phyloP scores from a whole-genome alignment of 176 grass and related monocot species.

The Olyra latifolia region DNA sequence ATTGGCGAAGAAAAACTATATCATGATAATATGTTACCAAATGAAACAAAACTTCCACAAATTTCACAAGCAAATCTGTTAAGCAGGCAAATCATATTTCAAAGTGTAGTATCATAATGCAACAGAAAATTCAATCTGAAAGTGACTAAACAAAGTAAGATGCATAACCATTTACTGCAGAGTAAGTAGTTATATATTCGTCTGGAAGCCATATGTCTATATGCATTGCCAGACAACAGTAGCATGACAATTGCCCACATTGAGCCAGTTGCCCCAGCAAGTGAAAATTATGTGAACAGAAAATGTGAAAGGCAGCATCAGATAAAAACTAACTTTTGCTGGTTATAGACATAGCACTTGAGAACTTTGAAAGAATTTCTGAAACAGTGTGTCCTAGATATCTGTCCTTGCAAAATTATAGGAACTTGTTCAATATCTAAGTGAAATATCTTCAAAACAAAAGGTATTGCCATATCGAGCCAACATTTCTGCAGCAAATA shows the following conservation, averaged over 20 bases:
- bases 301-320: not conserved
- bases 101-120: not conserved
- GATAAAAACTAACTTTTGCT: not conserved
- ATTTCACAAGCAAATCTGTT: not conserved
- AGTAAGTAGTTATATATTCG: constrained; percentile 3
- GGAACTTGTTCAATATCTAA: not conserved
- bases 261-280: not conserved
- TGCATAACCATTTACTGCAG: not conserved
- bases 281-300: not conserved
- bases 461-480: not conserved
- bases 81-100: constrained; percentile 17
- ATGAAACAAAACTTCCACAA: not conserved
- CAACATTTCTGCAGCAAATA: constrained; percentile 4
- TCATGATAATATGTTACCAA: not conserved
- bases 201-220: not conserved
- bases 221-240: not conserved
- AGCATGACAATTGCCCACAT: not conserved
- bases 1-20: constrained; percentile 15
- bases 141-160: constrained; percentile 5
- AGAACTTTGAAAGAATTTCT: not conserved
- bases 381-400: not conserved
- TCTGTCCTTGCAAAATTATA: not conserved
- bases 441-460: not conserved
- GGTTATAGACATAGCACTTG: not conserved
- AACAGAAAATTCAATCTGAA: not conserved